Conservation (phyloP, 192 early-diverging fungal genomes). For the Gigaspora rosea region DNA sequence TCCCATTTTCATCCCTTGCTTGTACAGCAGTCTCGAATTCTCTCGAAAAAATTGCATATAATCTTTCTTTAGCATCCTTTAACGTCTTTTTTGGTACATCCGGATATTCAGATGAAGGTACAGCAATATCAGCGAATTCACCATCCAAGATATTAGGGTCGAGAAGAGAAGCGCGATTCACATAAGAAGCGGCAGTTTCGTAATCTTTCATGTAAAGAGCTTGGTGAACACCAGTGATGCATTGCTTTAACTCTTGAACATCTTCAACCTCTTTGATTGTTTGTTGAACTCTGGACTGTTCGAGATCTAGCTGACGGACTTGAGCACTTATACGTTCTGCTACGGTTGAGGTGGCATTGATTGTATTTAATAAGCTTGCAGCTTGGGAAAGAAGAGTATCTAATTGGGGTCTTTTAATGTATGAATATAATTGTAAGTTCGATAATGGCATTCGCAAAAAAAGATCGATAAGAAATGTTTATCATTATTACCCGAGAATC, state of each 20-base stretch:
- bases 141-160: constrained; percentile 61
- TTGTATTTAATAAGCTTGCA: constrained; percentile 50
- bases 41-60: constrained; percentile 71
- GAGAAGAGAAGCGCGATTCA: constrained; percentile 62
- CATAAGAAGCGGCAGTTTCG: constrained; percentile 66
- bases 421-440: not conserved
- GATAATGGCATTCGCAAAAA: not conserved
- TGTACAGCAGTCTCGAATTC: constrained; percentile 82
- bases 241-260: constrained; percentile 72
- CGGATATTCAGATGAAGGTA: constrained; percentile 57
- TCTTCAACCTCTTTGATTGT: constrained; percentile 72
- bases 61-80: constrained; percentile 56
- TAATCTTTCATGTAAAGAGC: constrained; percentile 64
- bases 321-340: constrained; percentile 84
- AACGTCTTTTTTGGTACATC: constrained; percentile 58
- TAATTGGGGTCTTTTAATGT: constrained; percentile 52
- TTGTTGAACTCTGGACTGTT: constrained; percentile 72
- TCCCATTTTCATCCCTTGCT: constrained; percentile 67
- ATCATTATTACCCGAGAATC: constrained; percentile 46
- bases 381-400: constrained; percentile 51
- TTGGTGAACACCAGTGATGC: constrained; percentile 63
- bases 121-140: constrained; percentile 62
- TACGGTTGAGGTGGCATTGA: constrained; percentile 66
- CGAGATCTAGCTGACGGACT: constrained; percentile 82
- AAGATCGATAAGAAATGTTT: constrained; percentile 2